A percentile compares a stretch with the other conserved stretches of the same genome.
These are phyloP conservation scores for Polymyxa betae DNA, from an alignment of 208 protist genomes.

Conservation along the genomic window DNA sequence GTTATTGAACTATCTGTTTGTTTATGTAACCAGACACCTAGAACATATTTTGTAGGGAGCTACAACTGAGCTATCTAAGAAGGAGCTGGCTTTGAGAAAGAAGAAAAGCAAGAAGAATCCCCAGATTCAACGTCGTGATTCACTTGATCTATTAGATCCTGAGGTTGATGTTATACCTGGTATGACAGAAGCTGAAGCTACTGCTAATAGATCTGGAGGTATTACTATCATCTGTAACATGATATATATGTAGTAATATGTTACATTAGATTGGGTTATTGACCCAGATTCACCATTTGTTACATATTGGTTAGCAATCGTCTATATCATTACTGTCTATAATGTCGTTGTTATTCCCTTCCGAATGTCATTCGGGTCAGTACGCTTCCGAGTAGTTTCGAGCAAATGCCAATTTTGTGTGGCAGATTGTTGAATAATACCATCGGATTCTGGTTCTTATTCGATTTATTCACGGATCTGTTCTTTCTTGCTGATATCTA, in stretches of 20 bases:
- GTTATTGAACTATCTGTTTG: too few relatives aligned
- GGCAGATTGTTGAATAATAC: slow-evolving; percentile 23
- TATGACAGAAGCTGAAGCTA: neutral
- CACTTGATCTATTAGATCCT: slow-evolving; percentile 15
- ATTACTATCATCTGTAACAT: too few relatives aligned
- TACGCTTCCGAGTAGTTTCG: neutral
- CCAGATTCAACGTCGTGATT: neutral
- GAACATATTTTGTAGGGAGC: too few relatives aligned
- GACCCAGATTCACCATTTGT: slow-evolving; percentile 8
- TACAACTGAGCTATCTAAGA: slow-evolving; percentile 26
- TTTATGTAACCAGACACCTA: too few relatives aligned
- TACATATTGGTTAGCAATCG: slow-evolving; percentile 49
- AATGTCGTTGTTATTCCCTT: slow-evolving; percentile 30
- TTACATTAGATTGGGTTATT: neutral
- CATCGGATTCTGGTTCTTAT: slow-evolving; percentile 49
- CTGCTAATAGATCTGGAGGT: too few relatives aligned
- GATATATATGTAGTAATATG: too few relatives aligned
- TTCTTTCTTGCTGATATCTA: slow-evolving; percentile 18
- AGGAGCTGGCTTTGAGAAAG: slow-evolving; percentile 29
- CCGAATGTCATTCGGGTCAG: slow-evolving; percentile 39
- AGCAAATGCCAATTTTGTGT: neutral
- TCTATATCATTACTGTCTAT: slow-evolving; percentile 48
- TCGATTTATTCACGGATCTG: slow-evolving; percentile 51
- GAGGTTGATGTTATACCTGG: slow-evolving; percentile 21
- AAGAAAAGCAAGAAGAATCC: neutral